These are phyloP conservation scores for Tulasnella sp. DNA, from an alignment of 768 basidiomycete genomes.

Conservation along the genomic window DNA sequence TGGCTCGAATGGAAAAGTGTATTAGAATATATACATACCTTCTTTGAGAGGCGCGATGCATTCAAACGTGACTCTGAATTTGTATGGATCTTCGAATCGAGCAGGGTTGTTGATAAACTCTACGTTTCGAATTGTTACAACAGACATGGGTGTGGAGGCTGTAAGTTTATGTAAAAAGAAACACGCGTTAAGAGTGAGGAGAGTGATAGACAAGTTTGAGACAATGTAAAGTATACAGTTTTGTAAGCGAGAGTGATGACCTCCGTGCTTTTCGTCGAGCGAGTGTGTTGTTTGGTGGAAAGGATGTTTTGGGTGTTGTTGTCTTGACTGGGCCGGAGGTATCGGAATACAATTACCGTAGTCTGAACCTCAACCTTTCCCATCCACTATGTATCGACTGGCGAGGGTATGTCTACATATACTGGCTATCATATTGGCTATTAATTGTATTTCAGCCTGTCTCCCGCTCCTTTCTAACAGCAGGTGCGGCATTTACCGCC, in stretches of 20 bases:
- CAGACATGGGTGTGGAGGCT: conserved; percentile 13
- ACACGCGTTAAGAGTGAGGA: background rate
- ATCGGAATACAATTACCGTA: conserved; percentile 4
- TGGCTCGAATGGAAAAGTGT: background rate
- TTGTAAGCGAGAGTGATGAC: too few species aligned
- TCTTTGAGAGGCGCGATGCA: conserved; percentile 86
- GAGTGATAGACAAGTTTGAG: too few species aligned
- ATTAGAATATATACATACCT: conserved; percentile 35
- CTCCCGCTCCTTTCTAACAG: too few species aligned
- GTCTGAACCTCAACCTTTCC: background rate
- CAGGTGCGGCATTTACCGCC: conserved; percentile 4
- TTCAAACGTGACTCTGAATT: conserved; percentile 93
- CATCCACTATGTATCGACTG: conserved; percentile 1
- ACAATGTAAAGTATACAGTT: too few species aligned
- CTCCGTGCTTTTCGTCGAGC: too few species aligned
- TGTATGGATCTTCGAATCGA: conserved; percentile 78
- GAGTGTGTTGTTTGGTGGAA: too few species aligned
- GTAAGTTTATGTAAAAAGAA: background rate
- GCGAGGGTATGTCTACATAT: background rate
- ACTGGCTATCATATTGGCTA: background rate
- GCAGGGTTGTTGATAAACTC: conserved; percentile 84
- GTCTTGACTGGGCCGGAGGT: background rate
- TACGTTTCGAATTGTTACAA: conserved; percentile 32
- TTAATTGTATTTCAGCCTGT: conserved; percentile 1
- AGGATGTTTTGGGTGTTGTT: background rate